Evolutionary conservation across 2,329 filamentous ascomycete genomes (phyloP), one percentile per base, ranked within the genome.

Genomic region (Nannizzia gypsea): DNA sequence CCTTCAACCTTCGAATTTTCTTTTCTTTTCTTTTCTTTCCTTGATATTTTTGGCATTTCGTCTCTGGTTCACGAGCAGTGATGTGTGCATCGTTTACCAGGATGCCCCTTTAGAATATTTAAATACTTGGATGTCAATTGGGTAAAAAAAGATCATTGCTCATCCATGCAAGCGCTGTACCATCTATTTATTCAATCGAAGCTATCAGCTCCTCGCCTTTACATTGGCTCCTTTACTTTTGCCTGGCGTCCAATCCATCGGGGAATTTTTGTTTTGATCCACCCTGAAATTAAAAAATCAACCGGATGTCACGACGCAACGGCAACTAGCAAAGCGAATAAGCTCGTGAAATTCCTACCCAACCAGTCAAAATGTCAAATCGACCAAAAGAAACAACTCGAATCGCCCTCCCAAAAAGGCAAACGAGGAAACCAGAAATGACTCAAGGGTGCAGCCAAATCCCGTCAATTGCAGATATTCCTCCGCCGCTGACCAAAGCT

Each of bases 61-160:
- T 52, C 22, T 52, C 22, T 13, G 22, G 26, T 52, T 26, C 26
- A 22, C 20, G 20, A 17, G 31, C 31, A 31, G 6, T 24, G 26
- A 52, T 24, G 31, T 24, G 31, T 31, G 26, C 48, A 52, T 22
- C 26, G 22, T 22, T 36, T 52, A 24, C 48, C 48, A 52, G 48
- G 48, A 24, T 50, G 22, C 17, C 15, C 13, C 17, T 24, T 24
- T 52, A 31, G 48, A 31, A 52, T 26, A 52, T 52, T 52, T 31
- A 26, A 52, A 52, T 52, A n/a, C 13, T 52, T 52, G 48, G 48
- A 52, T 31, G 48, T 52, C 26, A 52, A 52, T 31, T 52, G 48
- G 48, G 48, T 52, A 28, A 28, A 52, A n/a, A 28, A 28, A 36
- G 31, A 36, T 6, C 22, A 52, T 52, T 24, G 13, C 26, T 52